Evolutionary conservation across 1,284 basidiomycete species (phyloP), one percentile per base, ranked within the genome.

Genomic region (Rugosomyces carneus): DNA sequence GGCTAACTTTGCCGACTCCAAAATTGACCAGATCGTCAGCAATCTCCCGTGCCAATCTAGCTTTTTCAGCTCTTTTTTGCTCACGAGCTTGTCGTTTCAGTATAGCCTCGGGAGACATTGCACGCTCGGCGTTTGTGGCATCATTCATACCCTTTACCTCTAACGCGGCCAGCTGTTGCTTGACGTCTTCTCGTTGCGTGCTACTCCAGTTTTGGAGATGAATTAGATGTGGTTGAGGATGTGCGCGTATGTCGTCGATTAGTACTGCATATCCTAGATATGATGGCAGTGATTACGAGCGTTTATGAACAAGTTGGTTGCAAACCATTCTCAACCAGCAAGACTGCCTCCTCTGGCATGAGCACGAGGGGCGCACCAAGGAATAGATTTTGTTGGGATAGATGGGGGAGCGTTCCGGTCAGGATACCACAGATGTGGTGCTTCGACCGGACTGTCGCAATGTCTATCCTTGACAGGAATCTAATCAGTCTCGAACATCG

Each of bases 351-450:
- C 62, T 99, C 96, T 0, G 90, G 88, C 65, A 93, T 79, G 1
- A 99, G 71, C 15, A 92, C 72, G 1, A 97, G 70, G 1, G 96
- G 96, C 13, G 93, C 67, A 10, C 96, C 96, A 13, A 99, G 73
- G 61, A 99, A 99, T 1, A 91, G 81, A 66, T 99, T 99, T 67
- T 99, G 96, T 61, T 98, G 95, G 3, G 92, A 85, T 0, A 98
- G 76, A 60, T 94, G 89, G 1, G 96, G 94, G 16, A 99, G 75
- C 0, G 96, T 98, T 0, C 96, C 96, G 0, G 79, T 79, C 35
- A 97, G 68, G 41, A 93, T 72, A 29, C 95, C 94, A 55, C 87
- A 92, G 39, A 98, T 78, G 50, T 78, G 83, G 62, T 96, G 82
- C 51, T 81, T 67, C 27, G 86, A 80, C 38, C 94, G 87, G 4